phyloP scores from a whole-genome alignment of 441 rosid genomes.

The Omphalea diandra region DNA sequence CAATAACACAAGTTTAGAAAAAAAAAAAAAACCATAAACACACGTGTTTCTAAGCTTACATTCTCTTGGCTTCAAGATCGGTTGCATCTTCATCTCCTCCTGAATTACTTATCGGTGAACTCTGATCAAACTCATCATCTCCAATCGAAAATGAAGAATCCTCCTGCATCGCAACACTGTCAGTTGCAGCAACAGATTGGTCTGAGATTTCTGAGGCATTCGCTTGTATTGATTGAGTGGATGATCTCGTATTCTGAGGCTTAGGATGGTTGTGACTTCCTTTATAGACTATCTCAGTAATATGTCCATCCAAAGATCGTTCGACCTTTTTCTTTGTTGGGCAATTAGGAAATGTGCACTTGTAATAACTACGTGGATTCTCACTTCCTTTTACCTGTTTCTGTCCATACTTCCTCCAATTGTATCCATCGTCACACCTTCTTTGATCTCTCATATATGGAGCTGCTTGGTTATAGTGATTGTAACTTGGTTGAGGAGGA shows the following conservation, averaged over 20 bases:
- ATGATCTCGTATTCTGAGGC: constrained; percentile 59
- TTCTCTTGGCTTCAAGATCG: constrained; percentile 80
- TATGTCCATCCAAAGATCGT: constrained; percentile 78
- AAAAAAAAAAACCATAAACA: not conserved
- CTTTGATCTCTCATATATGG: constrained; percentile 37
- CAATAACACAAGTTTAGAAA: constrained; percentile 2
- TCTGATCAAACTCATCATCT: constrained; percentile 66
- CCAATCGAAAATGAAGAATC: constrained; percentile 67
- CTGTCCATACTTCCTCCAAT: constrained; percentile 94
- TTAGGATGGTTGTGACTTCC: constrained; percentile 88
- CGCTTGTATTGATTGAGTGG: constrained; percentile 34
- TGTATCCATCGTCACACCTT: constrained; percentile 74
- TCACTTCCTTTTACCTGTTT: constrained; percentile 95
- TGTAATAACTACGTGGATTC: constrained; percentile 90
- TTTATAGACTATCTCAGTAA: constrained; percentile 91
- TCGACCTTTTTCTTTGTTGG: constrained; percentile 93
- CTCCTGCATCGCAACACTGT: constrained; percentile 48
- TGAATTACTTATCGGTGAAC: constrained; percentile 56
- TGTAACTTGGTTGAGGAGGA: constrained; percentile 28
- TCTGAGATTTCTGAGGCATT: constrained; percentile 33
- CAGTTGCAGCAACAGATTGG: constrained; percentile 39
- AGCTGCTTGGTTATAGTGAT: constrained; percentile 28
- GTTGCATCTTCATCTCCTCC: constrained; percentile 58
- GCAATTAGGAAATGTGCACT: constrained; percentile 81
- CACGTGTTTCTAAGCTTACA: constrained; percentile 37